A percentile compares a stretch with the other conserved stretches of the same genome.
Evolutionary conservation across 306 rosid genomes (phyloP).

Genomic region (Quercus mongolica): DNA sequence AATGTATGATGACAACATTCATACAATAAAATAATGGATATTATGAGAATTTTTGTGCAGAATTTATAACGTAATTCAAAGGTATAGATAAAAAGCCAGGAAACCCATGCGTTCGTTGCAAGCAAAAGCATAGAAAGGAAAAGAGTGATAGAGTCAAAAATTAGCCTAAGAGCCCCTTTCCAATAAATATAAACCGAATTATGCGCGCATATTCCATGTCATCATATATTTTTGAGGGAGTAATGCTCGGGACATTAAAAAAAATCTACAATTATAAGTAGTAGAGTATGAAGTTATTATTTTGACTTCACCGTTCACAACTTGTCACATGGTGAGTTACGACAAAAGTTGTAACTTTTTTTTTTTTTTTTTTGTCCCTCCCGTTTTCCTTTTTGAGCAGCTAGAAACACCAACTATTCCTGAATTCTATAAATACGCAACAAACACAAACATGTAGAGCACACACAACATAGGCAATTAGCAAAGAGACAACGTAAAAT

Average conservation of each 20-base stretch:
- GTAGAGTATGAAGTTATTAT: no score
- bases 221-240: no score
- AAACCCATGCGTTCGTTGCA: background rate
- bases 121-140: background rate
- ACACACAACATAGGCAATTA: no score
- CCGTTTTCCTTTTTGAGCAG: background rate
- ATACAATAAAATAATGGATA: no score
- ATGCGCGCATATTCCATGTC: background rate
- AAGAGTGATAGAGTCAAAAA: background rate
- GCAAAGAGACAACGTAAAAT: background rate
- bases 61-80: background rate
- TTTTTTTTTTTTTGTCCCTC: no score
- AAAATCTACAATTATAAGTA: no score
- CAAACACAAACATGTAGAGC: no score
- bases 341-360: no score
- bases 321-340: rapidly evolving
- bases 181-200: background rate
- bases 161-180: no score
- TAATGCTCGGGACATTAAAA: no score
- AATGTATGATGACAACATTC: no score
- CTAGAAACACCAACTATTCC: background rate
- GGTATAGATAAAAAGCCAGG: background rate
- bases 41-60: no score
- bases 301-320: rapidly evolving
- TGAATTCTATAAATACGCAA: background rate